Evolutionary conservation across 2,329 filamentous ascomycete genomes (phyloP).

Genomic region (Exophiala mesophila): DNA sequence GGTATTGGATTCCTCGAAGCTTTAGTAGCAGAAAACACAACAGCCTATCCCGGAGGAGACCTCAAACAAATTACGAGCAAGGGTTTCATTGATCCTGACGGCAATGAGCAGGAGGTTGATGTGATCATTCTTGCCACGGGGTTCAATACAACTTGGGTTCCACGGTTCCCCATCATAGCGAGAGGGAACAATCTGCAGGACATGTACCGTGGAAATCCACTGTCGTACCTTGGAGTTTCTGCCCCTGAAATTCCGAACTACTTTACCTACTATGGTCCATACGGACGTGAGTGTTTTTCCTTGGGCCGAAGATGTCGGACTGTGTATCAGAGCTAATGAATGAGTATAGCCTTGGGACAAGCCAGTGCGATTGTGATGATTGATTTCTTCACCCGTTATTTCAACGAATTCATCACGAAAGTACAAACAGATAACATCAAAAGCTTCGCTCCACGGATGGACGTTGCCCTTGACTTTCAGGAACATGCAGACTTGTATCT

Average conservation of each 20-base stretch:
- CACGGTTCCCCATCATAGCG: constrained; percentile 7
- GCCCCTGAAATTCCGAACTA: constrained; percentile 26
- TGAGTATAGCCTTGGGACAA: constrained; percentile 25
- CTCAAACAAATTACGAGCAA: not conserved
- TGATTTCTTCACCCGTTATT: constrained; percentile 21
- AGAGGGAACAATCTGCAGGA: constrained; percentile 6
- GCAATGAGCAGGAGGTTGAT: constrained; percentile 21
- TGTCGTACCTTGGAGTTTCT: constrained; percentile 16
- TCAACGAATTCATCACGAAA: constrained; percentile 23
- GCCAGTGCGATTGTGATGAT: constrained; percentile 25
- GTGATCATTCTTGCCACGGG: constrained; percentile 22
- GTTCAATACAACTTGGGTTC: constrained; percentile 5
- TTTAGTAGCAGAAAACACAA: constrained; percentile 2
- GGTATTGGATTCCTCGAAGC: constrained; percentile 2
- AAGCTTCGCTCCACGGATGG: constrained; percentile 14
- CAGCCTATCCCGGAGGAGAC: not conserved
- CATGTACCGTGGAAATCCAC: constrained; percentile 20
- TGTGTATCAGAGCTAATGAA: too few relatives aligned
- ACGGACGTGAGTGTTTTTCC: too few relatives aligned
- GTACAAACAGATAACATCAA: constrained; percentile 19
- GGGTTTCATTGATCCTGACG: constrained; percentile 2
- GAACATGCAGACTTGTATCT: constrained; percentile 38
- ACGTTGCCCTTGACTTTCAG: constrained; percentile 29
- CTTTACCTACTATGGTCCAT: constrained; percentile 24
- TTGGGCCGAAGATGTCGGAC: too few relatives aligned